Conservation (phyloP, 345 rosid species). For the Murraya paniculata region DNA sequence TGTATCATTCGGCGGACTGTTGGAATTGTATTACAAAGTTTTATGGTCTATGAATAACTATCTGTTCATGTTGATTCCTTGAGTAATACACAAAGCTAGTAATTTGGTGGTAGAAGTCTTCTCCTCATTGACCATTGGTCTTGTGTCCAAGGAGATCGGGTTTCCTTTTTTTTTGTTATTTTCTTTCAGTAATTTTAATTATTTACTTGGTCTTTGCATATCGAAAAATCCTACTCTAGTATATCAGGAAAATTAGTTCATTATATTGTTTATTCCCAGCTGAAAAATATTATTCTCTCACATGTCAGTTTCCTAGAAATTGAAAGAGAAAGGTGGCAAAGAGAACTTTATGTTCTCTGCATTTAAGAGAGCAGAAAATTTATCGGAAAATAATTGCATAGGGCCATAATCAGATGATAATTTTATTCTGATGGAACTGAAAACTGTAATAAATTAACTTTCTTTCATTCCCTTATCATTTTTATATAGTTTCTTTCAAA, state of each 20-base stretch:
- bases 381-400: not conserved
- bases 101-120: not conserved
- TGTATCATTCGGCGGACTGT: not conserved
- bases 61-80: not conserved
- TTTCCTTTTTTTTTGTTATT: not conserved
- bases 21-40: not conserved
- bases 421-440: not conserved
- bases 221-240: not conserved
- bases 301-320: not conserved
- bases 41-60: not conserved
- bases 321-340: not conserved
- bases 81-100: not conserved
- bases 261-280: not conserved
- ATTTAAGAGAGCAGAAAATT: not conserved
- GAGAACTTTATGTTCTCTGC: not conserved
- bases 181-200: not conserved
- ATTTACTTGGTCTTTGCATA: not conserved
- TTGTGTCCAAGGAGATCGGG: not conserved
- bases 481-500: constrained; percentile 1
- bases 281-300: not conserved
- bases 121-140: not conserved
- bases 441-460: not conserved
- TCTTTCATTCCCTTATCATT: not conserved
- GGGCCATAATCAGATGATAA: not conserved
- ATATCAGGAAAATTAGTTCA: not conserved